Evolutionary conservation across 345 rosid genomes (phyloP), one percentile per base, ranked within the genome.

Genomic region (Citrus sp.): DNA sequence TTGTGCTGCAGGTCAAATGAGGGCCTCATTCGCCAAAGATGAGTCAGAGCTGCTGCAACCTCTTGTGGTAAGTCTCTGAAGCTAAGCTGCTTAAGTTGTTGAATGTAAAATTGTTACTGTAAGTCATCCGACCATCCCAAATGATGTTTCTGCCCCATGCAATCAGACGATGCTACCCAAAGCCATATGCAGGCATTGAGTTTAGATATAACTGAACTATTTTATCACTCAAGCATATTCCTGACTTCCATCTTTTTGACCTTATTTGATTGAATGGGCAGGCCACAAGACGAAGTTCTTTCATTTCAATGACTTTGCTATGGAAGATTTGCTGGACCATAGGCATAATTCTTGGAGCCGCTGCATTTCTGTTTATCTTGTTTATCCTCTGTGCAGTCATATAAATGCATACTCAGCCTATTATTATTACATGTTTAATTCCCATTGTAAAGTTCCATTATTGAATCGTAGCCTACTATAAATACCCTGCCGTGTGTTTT

Each of bases 51-150:
- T 84, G 83, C 70, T 77, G 51, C 75, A 16, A 35, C 87, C 86
- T 67, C 87, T 87, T 7, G 42, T 80, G 32, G 92, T 87, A 80
- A 84, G 90, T 84, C 65, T 38, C 51, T 18, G 34, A 35, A 37
- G 60, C 51, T 69, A 32, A 32, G 60, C 51, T 69, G 34, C 64
- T 16, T 19, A 69, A 22, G 65, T 32, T 65, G 60, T 12, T 32
- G 32, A 12, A 73, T 18, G 58, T 69, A 30, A 66, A 25, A 66
- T 12, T n/a, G 5, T 56, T 40, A 24, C 34, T 51, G n/a, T 28
- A 13, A 71, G 34, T 66, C 67, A 30, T 64, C 37, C 77, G 38
- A 73, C 6, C 2, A 1, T 30, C 37, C 40, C 40, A 37, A 38
- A 16, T 64, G n/a, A 16, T 77, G 49, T 59, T 67, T 37, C 25